Evolutionary conservation across 2,329 filamentous ascomycete species (phyloP).

Genomic region (Colletotrichum siamense): DNA sequence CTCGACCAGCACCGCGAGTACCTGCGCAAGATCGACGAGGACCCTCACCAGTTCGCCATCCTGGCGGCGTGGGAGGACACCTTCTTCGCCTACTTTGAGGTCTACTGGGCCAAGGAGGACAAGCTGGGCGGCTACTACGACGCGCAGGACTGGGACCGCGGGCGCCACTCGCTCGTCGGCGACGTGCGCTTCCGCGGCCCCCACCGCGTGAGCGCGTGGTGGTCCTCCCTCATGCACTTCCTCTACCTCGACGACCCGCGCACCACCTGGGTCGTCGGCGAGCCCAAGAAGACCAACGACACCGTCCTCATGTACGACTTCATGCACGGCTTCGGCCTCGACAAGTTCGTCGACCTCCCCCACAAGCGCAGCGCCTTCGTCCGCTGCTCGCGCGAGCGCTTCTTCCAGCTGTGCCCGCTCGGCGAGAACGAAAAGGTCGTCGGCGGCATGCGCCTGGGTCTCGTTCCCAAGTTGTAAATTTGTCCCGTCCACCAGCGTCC

Average conservation of each 20-base stretch:
- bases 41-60: slow-evolving; percentile 74
- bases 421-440: slow-evolving; percentile 61
- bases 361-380: slow-evolving; percentile 75
- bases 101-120: slow-evolving; percentile 78
- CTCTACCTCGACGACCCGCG: slow-evolving; percentile 66
- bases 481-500: neutral
- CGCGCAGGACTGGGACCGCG: slow-evolving; percentile 61
- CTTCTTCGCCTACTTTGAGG: slow-evolving; percentile 79
- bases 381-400: slow-evolving; percentile 68
- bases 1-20: slow-evolving; percentile 78
- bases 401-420: slow-evolving; percentile 71
- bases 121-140: slow-evolving; percentile 61
- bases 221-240: slow-evolving; percentile 67
- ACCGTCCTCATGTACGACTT: slow-evolving; percentile 78
- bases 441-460: slow-evolving; percentile 56
- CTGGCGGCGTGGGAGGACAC: slow-evolving; percentile 75
- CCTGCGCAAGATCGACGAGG: slow-evolving; percentile 69
- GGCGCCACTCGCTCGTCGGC: slow-evolving; percentile 63
- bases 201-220: slow-evolving; percentile 67
- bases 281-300: slow-evolving; percentile 74
- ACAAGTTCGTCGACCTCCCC: slow-evolving; percentile 75
- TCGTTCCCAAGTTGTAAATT: slow-evolving; percentile 58
- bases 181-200: slow-evolving; percentile 65
- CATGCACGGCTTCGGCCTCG: slow-evolving; percentile 73
- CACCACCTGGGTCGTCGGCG: slow-evolving; percentile 64